Percentiles rank a stretch among this genome's conserved stretches.
Conservation (phyloP, 2,329 filamentous ascomycete genomes). For the Cercospora zeina region DNA sequence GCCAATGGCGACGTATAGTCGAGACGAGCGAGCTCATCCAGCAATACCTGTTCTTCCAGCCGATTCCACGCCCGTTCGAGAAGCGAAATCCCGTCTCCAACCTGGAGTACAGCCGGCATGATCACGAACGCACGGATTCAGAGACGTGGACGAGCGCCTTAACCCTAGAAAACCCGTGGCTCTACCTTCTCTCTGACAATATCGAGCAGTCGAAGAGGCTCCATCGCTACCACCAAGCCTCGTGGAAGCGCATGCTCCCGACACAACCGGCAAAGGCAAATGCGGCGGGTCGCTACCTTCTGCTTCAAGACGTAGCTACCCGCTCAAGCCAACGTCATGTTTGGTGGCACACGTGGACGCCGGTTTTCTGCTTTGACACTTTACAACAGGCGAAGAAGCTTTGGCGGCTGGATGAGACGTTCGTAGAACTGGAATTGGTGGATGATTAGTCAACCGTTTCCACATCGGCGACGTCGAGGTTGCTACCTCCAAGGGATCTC, state of each 20-base stretch:
- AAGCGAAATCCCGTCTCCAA: neutral
- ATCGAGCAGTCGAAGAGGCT: neutral
- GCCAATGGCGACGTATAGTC: slow-evolving; percentile 11
- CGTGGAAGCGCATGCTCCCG: slow-evolving; percentile 9
- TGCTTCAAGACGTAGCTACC: neutral
- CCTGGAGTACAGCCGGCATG: neutral
- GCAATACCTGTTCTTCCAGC: slow-evolving; percentile 9
- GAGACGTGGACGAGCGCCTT: neutral
- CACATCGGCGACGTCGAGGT: neutral
- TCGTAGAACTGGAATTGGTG: slow-evolving; percentile 3
- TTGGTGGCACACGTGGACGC: neutral
- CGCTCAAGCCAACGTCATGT: neutral
- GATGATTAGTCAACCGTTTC: neutral
- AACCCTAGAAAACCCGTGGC: slow-evolving; percentile 12
- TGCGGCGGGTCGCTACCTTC: neutral
- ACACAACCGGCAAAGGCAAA: neutral
- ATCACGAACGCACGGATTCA: neutral
- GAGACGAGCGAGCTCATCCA: neutral
- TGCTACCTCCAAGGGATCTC: neutral
- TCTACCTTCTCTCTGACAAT: neutral
- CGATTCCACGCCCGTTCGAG: neutral
- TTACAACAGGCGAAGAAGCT: neutral
- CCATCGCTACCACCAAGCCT: neutral
- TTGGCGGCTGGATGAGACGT: neutral
- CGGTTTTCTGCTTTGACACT: neutral